Evolutionary conservation across 805 yeast genomes (phyloP), one percentile per base, ranked within the genome.

Genomic region (Yarrowia porcina): DNA sequence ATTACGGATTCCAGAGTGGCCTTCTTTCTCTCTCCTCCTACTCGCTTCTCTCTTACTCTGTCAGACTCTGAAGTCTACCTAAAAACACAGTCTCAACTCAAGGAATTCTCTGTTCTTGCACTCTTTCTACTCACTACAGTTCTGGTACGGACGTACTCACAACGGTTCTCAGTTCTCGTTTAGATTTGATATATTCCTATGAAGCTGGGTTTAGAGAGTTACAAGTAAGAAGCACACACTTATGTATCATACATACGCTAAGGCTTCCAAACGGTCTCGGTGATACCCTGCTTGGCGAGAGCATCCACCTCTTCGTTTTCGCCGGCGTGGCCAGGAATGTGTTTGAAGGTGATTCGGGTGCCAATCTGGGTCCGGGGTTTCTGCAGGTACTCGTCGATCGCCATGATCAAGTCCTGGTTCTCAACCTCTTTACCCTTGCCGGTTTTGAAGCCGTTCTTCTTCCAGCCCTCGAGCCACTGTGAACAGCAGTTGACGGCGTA

Each of bases 401-500:
- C 59, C 17, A 52, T 17, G 5, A 52, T 52, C 18, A 52, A 33
- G 9, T 52, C 59, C 25, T 52, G 59, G 59, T 52, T 52, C 33
- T 52, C 59, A 13, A 52, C 59, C 4, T 52, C 59, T 17, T 52
- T 35, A n/a, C 44, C 44, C 59, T 52, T 52, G 33, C 33, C 44
- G 23, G 42, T 52, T 33, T 52, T 52, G 44, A 35, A 52, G 44
- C 44, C 44, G 27, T 52, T 52, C 33, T 36, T 33, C 44, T 52
- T 52, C 59, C 59, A 52, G 44, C 44, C 59, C 44, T 52, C 59
- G 25, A 52, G 59, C 59, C 59, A 52, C 44, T 52, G 59, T 8
- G 59, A 52, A 33, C 59, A 52, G 44, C 59, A 52, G 33, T 52
- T 52, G 44, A 52, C 44, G 96, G 96, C 68, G 96, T 93, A 36